Conservation (phyloP, 140 eudicot genomes). For the Flaveria floridana region DNA sequence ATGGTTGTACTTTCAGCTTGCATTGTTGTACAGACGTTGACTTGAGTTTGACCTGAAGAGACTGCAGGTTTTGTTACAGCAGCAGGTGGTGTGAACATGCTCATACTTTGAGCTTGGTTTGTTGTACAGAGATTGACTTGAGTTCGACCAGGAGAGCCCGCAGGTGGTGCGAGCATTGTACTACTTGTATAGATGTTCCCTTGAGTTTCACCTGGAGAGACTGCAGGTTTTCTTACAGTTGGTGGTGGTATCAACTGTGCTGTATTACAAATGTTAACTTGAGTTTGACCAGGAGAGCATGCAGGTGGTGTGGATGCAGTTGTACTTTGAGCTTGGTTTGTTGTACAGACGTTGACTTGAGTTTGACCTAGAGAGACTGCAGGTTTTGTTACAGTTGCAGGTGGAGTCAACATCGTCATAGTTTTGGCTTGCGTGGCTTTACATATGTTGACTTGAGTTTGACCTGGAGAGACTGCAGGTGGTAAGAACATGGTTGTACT, state of each 20-base stretch:
- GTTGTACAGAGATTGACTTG: not conserved
- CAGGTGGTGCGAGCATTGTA: not conserved
- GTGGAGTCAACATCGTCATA: not conserved
- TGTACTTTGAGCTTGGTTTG: not conserved
- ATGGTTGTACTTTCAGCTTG: constrained; percentile 9
- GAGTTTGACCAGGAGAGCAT: not conserved
- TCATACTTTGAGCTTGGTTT: constrained; percentile 23
- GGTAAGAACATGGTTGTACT: not conserved
- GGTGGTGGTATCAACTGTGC: not conserved
- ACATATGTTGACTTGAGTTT: not conserved
- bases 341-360: not conserved
- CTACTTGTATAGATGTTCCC: not conserved
- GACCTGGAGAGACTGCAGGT: constrained; percentile 2
- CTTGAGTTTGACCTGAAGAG: not conserved
- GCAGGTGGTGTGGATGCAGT: constrained; percentile 6
- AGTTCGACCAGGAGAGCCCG: not conserved
- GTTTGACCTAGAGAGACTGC: constrained; percentile 3
- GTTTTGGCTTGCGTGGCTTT: too few relatives aligned
- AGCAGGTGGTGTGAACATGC: constrained; percentile 2
- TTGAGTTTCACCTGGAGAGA: not conserved
- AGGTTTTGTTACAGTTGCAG: not conserved
- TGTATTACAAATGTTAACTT: not conserved
- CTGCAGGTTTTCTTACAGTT: constrained; percentile 4
- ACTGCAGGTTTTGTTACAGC: not conserved
- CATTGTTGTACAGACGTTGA: not conserved